Base-by-base conservation (phyloP, 2,329 filamentous ascomycete genomes). In the Fusarium sp. region DNA sequence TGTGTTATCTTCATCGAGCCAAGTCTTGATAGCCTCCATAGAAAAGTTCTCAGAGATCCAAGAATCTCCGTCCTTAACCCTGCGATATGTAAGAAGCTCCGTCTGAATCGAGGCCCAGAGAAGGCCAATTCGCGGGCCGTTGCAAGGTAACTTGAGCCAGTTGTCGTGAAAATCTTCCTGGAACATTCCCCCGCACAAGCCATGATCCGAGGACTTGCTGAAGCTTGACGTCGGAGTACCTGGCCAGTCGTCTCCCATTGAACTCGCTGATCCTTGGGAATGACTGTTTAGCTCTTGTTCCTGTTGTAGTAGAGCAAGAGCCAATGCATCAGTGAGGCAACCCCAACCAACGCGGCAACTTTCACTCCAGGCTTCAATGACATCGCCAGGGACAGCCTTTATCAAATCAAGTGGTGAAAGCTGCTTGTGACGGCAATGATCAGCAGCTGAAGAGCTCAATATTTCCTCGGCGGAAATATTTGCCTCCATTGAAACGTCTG, bases 1-100 rank as follows among this genome's bases (percentile, higher is more conserved):
- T 5, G 7, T 3, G 0, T 36, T 54, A 0, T 26, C 36, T 3
- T 6, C 66, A 30, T 59, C 42, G 6, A 75, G 35, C 70, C 70
- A 72, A 3, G 8, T 2, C 12, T 41, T 38, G 0, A 75, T 18
- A 0, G 39, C 68, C 2, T 47, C 5, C 57, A 70, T 74, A 0
- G 44, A 63, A 24, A 75, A 74, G 4, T 66, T 55, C 1, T 26
- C 14, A 1, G 73, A 75, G 0, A 70, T 50, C 69, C 73, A 75
- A 13, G 54, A 1, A 1, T 70, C 60, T 26, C 20, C 42, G 4
- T 66, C 56, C 1, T 6, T 26, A 0, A 63, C 0, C 30, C 66
- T 64, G 0, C 73, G 73, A 12, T 75, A 74, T 0, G 71, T 74
- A 3, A 75, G 63, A 0, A 72, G 8, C 47, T 75, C 72, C 2